phyloP scores from a whole-genome alignment of 2,329 filamentous ascomycete genomes.

The Aspergillus spinulosporus region DNA sequence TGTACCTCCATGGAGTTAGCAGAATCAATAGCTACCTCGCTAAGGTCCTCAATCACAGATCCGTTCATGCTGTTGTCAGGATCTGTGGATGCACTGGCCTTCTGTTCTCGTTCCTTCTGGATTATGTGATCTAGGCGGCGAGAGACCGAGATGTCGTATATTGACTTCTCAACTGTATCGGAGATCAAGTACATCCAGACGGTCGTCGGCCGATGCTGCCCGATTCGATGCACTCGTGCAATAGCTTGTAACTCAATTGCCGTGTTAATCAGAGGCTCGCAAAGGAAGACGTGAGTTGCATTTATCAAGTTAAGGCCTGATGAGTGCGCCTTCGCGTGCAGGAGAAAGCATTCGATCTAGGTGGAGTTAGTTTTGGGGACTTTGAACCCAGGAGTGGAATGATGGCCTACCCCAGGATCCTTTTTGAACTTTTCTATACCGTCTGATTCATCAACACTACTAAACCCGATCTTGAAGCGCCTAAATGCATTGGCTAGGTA shows the following conservation, averaged over 20 bases:
- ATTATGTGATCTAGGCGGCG: slow-evolving; percentile 77
- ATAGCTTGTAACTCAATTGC: slow-evolving; percentile 94
- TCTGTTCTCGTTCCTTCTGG: slow-evolving; percentile 40
- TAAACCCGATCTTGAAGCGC: slow-evolving; percentile 70
- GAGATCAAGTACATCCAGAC: slow-evolving; percentile 95
- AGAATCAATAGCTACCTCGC: slow-evolving; percentile 68
- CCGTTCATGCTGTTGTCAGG: slow-evolving; percentile 16
- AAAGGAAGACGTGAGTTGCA: slow-evolving; percentile 90
- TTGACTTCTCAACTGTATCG: slow-evolving; percentile 86
- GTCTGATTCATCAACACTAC: slow-evolving; percentile 66
- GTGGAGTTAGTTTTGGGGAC: slow-evolving; percentile 20
- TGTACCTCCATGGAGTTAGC: slow-evolving; percentile 85
- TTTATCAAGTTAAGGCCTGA: slow-evolving; percentile 90
- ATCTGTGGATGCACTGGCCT: slow-evolving; percentile 15
- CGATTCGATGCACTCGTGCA: slow-evolving; percentile 90
- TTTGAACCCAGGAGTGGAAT: neutral
- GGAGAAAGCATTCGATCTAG: slow-evolving; percentile 74
- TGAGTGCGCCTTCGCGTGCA: slow-evolving; percentile 85
- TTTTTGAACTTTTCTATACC: slow-evolving; percentile 76
- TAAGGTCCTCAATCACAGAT: slow-evolving; percentile 38
- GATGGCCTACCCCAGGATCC: slow-evolving; percentile 56
- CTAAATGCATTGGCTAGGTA: slow-evolving; percentile 71
- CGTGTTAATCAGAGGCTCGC: slow-evolving; percentile 90
- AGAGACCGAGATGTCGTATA: slow-evolving; percentile 81
- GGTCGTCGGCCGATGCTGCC: slow-evolving; percentile 81